These are phyloP conservation scores for Pyricularia grisea DNA, from an alignment of 2,329 filamentous ascomycete species.

Conservation along the genomic window DNA sequence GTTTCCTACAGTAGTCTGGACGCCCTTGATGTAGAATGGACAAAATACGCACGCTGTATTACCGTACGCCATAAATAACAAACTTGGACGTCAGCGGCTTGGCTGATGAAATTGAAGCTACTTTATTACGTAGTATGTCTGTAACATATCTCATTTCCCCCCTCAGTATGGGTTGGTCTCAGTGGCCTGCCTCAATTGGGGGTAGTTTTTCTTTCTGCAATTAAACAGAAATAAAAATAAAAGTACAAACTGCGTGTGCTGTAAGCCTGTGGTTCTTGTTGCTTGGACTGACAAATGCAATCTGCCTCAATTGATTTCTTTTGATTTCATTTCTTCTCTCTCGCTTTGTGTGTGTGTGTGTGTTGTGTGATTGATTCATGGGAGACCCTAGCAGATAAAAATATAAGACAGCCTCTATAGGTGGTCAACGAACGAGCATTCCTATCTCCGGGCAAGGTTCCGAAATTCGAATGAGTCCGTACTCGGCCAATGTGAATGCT, in stretches of 20 bases:
- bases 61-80: too few species aligned
- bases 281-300: not conserved
- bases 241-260: not conserved
- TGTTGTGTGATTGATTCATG: too few species aligned
- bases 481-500: not conserved
- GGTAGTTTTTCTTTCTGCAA: not conserved
- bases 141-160: too few species aligned
- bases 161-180: too few species aligned
- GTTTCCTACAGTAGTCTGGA: too few species aligned
- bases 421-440: not conserved
- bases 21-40: too few species aligned
- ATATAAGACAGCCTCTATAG: not conserved
- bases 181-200: too few species aligned
- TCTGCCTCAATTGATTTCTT: not conserved
- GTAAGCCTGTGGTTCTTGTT: not conserved
- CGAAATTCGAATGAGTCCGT: not conserved
- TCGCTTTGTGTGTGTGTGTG: not conserved
- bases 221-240: not conserved
- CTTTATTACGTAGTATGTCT: too few species aligned
- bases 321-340: not conserved
- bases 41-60: not conserved
- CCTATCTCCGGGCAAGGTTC: not conserved
- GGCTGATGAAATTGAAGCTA: too few species aligned
- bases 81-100: too few species aligned
- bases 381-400: not conserved